These are phyloP conservation scores for Calonectria honghensis DNA, from an alignment of 2,329 filamentous ascomycete genomes.

Conservation along the genomic window DNA sequence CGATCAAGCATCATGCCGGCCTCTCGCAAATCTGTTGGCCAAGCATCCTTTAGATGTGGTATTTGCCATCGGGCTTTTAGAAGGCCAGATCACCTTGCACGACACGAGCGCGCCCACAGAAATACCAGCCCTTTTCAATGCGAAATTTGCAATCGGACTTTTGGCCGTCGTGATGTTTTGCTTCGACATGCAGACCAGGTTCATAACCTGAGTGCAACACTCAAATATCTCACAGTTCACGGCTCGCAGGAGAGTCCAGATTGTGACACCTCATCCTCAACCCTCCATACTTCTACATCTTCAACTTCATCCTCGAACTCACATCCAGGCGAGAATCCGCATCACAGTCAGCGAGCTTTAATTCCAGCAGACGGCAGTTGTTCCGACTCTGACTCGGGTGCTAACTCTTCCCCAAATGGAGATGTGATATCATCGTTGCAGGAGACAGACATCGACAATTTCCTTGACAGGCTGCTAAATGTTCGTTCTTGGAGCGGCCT, in stretches of 20 bases:
- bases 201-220: neutral
- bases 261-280: neutral
- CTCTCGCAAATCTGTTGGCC: neutral
- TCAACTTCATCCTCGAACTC: neutral
- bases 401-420: neutral
- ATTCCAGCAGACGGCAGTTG: neutral
- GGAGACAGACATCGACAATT: neutral
- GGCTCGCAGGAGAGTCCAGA: neutral
- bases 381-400: neutral
- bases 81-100: neutral
- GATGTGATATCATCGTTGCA: neutral
- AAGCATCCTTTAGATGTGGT: neutral
- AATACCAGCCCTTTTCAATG: constrained; percentile 11
- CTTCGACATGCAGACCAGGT: constrained; percentile 13
- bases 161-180: constrained; percentile 12
- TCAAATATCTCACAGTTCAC: neutral
- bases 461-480: neutral
- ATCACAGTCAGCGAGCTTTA: neutral
- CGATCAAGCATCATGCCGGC: neutral
- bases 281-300: neutral
- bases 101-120: neutral
- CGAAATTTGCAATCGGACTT: neutral
- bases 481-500: neutral
- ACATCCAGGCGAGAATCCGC: neutral
- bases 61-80: constrained; percentile 4